Evolutionary conservation across 2,329 filamentous ascomycete genomes (phyloP), one percentile per base, ranked within the genome.

Genomic region (Cryphonectria nitschkei): DNA sequence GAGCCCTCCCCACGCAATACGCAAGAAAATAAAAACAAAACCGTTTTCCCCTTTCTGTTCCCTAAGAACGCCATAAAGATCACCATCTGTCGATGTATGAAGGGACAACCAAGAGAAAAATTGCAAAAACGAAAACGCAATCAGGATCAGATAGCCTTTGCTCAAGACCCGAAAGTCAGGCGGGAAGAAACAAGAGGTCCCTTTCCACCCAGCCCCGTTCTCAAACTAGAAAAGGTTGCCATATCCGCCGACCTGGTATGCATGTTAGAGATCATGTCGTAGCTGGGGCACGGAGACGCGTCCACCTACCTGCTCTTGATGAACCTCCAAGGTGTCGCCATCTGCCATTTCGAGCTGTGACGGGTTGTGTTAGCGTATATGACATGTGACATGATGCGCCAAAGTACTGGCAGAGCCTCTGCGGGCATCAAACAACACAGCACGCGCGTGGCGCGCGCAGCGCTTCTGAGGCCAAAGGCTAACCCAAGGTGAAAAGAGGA

Each of bases 301-400:
- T 13, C 37, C n/a, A 43, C 61, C n/a, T 64, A 98, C 96, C 84
- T 99, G 96, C 81, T 99, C 96, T 81, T 98, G 96, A 81, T 98
- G 95, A 37, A 99, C 96, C 79, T 99, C 96, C 37, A 99, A 90
- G 0, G 93, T 97, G 78, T 99, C 96, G 50, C 96, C 95, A 76
- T 99, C 96, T 75, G 90, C 86, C 96, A 99, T 99, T 73, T 98
- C 96, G 69, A 98, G 91, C 96, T 98, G 29, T 26, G 61, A 65
- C 4, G 4, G 41, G 16, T 26, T 26, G 29, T 50, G 77, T 67
- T 56, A 60, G 69, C 61, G 22, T 26, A 56, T 22, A 72, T 39
- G 68, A 70, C 66, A 70, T 76, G 73, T 75, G 77, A 65, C 8
- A 11, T 64, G 34, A 63, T 74, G 71, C 69, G 69, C n/a, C 63